phyloP scores from a whole-genome alignment of 352 stramenopile species.

The Pythium aphanidermatum region DNA sequence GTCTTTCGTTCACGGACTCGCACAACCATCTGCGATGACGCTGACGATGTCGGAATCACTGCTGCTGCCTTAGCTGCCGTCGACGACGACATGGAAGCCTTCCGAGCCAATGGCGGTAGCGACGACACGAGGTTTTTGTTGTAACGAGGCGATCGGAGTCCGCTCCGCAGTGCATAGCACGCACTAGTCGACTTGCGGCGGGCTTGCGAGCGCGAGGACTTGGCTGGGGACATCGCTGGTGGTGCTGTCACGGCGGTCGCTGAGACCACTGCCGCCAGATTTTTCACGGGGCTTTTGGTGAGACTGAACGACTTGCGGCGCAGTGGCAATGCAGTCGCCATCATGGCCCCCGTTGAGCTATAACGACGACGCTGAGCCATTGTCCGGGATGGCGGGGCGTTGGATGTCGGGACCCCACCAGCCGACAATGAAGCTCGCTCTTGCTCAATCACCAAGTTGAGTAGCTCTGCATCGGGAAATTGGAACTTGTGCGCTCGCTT shows the following conservation, averaged over 20 bases:
- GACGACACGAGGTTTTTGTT: constrained; percentile 6
- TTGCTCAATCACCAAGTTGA: constrained; percentile 18
- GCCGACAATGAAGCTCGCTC: not conserved
- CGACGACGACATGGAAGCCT: constrained; percentile 5
- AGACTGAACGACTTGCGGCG: constrained; percentile 62
- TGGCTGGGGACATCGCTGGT: not conserved
- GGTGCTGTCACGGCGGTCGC: not conserved
- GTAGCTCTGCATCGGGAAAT: constrained; percentile 44
- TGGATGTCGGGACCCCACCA: constrained; percentile 2
- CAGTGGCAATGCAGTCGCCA: constrained; percentile 35
- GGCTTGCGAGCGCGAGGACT: constrained; percentile 14
- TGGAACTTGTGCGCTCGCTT: constrained; percentile 49
- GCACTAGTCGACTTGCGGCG: constrained; percentile 59
- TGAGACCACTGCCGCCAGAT: constrained; percentile 1
- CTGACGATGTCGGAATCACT: constrained; percentile 7
- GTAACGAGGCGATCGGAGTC: not conserved
- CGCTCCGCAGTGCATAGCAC: constrained; percentile 18
- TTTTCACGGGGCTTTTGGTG: constrained; percentile 51
- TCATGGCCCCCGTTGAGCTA: constrained; percentile 26
- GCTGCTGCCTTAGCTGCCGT: not conserved
- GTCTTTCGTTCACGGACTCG: constrained; percentile 40
- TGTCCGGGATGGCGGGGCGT: not conserved
- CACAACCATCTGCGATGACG: constrained; percentile 45
- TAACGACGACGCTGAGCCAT: constrained; percentile 18
- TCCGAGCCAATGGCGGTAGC: constrained; percentile 1